Evolutionary conservation across 2,329 filamentous ascomycete species (phyloP).

Genomic region (Epichloe hybrida): DNA sequence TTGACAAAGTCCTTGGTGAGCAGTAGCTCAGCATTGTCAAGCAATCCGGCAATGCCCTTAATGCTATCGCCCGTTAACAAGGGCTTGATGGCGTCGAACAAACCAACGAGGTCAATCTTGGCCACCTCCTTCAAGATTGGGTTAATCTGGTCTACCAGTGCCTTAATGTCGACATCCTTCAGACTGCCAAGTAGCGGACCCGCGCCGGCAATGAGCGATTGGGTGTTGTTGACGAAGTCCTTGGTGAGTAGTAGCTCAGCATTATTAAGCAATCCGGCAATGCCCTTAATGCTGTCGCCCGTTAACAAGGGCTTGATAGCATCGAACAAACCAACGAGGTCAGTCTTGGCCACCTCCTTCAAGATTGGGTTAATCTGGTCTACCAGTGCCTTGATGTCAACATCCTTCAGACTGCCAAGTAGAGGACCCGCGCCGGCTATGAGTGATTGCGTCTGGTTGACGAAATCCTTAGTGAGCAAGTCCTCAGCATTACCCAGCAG

Average conservation of each 20-base stretch:
- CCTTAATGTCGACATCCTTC: constrained; percentile 16
- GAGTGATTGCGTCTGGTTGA: constrained; percentile 8
- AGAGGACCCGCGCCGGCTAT: constrained; percentile 16
- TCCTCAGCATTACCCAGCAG: constrained; percentile 2
- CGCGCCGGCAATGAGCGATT: constrained; percentile 9
- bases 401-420: constrained; percentile 20
- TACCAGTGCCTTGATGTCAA: constrained; percentile 10
- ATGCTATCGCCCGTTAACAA: constrained; percentile 12
- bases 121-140: constrained; percentile 16
- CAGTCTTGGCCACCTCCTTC: constrained; percentile 7
- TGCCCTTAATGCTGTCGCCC: constrained; percentile 11
- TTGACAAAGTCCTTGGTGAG: constrained; percentile 11
- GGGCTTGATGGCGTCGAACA: constrained; percentile 6
- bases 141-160: constrained; percentile 6
- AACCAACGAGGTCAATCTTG: constrained; percentile 3
- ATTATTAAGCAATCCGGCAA: constrained; percentile 3
- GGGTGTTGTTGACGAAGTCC: constrained; percentile 11
- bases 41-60: constrained; percentile 7
- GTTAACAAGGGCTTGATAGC: constrained; percentile 9
- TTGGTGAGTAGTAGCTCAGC: constrained; percentile 6
- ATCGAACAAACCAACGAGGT: constrained; percentile 2
- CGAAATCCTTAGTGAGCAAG: constrained; percentile 9
- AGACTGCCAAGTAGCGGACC: constrained; percentile 15
- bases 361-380: constrained; percentile 16
- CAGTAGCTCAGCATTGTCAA: background rate